Evolutionary conservation across 169 alveolate species (phyloP).

Genomic region (Neospora caninum): DNA sequence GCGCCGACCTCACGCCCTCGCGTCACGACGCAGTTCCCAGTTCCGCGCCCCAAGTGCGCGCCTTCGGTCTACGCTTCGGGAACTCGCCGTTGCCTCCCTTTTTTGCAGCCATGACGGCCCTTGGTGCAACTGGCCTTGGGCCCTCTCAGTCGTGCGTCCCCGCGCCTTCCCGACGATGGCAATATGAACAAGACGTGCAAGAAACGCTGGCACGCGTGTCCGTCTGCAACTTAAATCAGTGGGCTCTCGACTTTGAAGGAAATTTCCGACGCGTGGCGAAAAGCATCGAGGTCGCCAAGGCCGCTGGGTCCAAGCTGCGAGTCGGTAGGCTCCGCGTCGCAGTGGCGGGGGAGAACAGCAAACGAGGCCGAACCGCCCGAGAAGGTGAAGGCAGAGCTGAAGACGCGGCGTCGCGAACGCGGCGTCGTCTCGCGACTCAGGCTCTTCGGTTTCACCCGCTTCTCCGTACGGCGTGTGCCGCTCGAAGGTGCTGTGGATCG

Average conservation of each 20-base stretch:
- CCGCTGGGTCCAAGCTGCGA: constrained; percentile 38
- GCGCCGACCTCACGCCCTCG: too few relatives aligned
- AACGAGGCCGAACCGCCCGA: background rate
- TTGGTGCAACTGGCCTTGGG: too few relatives aligned
- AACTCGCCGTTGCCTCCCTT: too few relatives aligned
- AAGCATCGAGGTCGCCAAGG: constrained; percentile 69
- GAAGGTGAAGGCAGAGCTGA: background rate
- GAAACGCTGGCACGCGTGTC: constrained; percentile 56
- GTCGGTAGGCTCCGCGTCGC: constrained; percentile 35
- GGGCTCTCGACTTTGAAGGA: constrained; percentile 76
- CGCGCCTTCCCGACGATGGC: too few relatives aligned
- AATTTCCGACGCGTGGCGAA: constrained; percentile 65
- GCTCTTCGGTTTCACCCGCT: background rate
- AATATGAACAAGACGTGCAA: background rate
- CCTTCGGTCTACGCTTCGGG: too few relatives aligned
- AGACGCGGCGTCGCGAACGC: too few relatives aligned
- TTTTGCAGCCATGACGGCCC: too few relatives aligned
- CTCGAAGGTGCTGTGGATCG: background rate
- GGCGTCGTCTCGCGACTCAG: background rate
- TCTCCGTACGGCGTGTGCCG: background rate
- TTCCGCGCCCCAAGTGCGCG: too few relatives aligned
- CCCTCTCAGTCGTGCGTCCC: too few relatives aligned
- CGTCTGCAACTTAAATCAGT: constrained; percentile 72
- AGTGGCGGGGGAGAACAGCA: background rate
- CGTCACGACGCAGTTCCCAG: too few relatives aligned